Percentiles rank a stretch among this genome's conserved stretches.
Conservation (phyloP, 306 rosid species). For the Trifolium repens region DNA sequence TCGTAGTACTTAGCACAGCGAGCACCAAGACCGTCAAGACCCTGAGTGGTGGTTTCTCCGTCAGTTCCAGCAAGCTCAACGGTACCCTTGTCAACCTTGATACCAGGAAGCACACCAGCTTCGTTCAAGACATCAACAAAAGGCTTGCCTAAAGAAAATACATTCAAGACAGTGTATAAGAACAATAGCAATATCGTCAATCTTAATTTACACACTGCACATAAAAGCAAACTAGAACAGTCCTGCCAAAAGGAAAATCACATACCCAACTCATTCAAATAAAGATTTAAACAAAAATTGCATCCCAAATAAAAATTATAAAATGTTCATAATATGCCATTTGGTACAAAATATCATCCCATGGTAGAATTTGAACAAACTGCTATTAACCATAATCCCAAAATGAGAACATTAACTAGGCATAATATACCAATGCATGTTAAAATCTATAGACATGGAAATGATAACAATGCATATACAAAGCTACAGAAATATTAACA, state of each 20-base stretch:
- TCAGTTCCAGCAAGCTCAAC: slow-evolving; percentile 49
- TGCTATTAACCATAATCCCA: neutral
- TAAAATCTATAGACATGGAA: too few species aligned
- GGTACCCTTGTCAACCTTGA: slow-evolving; percentile 57
- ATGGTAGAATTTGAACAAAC: neutral
- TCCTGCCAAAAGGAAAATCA: neutral
- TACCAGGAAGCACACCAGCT: slow-evolving; percentile 53
- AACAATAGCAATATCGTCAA: neutral
- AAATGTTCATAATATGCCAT: neutral
- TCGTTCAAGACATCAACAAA: slow-evolving; percentile 50
- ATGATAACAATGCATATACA: too few species aligned
- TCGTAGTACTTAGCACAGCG: slow-evolving; percentile 49
- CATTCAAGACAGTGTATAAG: slow-evolving; percentile 21
- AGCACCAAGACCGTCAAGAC: slow-evolving; percentile 50
- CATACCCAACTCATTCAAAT: neutral
- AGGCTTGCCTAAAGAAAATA: slow-evolving; percentile 41
- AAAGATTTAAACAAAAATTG: too few species aligned
- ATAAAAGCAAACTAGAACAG: neutral
- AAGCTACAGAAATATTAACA: too few species aligned
- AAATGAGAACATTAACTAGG: neutral
- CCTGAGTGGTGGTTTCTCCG: slow-evolving; percentile 54
- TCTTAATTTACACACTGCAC: neutral
- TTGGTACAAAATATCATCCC: neutral
- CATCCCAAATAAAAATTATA: neutral
- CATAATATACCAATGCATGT: neutral